Evolutionary conservation across 2,329 filamentous ascomycete genomes (phyloP).

Genomic region (Eutypa lata): DNA sequence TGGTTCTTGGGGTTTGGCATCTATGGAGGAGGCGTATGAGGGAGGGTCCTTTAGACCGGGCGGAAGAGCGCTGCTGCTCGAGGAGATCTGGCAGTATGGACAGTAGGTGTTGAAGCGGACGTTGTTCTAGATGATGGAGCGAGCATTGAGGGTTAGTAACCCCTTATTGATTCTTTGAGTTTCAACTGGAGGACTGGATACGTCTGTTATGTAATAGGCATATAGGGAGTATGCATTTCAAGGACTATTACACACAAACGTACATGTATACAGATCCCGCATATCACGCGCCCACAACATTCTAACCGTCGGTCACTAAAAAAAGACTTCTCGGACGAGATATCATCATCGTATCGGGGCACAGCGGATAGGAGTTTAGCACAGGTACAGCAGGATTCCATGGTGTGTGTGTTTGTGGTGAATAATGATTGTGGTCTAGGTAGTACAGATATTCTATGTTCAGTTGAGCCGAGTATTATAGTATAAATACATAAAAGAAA

Average conservation of each 20-base stretch:
- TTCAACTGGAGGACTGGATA: too few relatives aligned
- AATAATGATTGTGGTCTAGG: too few relatives aligned
- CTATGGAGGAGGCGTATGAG: conserved; percentile 50
- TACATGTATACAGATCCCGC: conserved; percentile 65
- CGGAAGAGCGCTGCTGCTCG: conserved; percentile 50
- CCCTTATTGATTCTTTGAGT: too few relatives aligned
- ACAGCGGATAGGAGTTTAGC: conserved; percentile 57
- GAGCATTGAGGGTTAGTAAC: conserved; percentile 5
- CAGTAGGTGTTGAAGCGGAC: conserved; percentile 63
- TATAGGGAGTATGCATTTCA: too few relatives aligned
- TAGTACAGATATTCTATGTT: too few relatives aligned
- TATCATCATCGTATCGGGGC: conserved; percentile 42
- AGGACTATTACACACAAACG: conserved; percentile 19
- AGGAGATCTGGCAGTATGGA: conserved; percentile 74
- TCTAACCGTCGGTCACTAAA: conserved; percentile 58
- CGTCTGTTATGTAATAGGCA: too few relatives aligned
- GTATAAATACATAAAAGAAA: too few relatives aligned
- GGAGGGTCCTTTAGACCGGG: conserved; percentile 68
- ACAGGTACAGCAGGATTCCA: conserved; percentile 66
- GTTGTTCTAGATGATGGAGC: conserved; percentile 48
- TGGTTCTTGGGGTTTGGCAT: conserved; percentile 21
- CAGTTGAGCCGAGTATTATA: too few relatives aligned
- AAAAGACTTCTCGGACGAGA: conserved; percentile 55
- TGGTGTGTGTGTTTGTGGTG: background rate
- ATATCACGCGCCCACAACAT: conserved; percentile 71